A percentile compares a stretch with the other conserved stretches of the same genome.
These are phyloP conservation scores for Corymbia maculata DNA, from an alignment of 345 rosid genomes.

Conservation along the genomic window DNA sequence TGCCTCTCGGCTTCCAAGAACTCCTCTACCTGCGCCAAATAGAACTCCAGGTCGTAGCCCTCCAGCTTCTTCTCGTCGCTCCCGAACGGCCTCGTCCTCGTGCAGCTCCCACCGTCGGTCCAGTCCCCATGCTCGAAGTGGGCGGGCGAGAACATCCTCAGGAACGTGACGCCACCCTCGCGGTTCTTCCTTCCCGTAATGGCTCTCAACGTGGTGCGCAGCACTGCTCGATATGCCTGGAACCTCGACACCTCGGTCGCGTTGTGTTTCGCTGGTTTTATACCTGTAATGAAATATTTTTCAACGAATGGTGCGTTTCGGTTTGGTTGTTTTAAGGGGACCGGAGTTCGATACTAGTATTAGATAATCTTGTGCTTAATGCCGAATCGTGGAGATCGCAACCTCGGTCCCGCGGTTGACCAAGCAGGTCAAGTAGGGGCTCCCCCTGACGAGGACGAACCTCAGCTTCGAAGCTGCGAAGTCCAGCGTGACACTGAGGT, in stretches of 20 bases:
- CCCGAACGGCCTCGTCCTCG: slow-evolving; percentile 31
- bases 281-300: too few relatives aligned
- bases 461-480: slow-evolving; percentile 53
- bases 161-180: slow-evolving; percentile 22
- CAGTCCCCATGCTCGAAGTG: slow-evolving; percentile 67
- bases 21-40: slow-evolving; percentile 31
- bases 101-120: slow-evolving; percentile 59
- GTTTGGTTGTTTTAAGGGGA: too few relatives aligned
- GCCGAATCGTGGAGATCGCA: slow-evolving; percentile 56
- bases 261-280: not conserved
- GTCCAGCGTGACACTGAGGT: slow-evolving; percentile 73
- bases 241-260: slow-evolving; percentile 15
- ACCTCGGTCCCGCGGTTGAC: slow-evolving; percentile 29
- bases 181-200: slow-evolving; percentile 16
- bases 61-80: slow-evolving; percentile 31
- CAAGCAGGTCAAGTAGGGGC: slow-evolving; percentile 70
- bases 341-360: too few relatives aligned
- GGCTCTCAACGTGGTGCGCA: slow-evolving; percentile 42
- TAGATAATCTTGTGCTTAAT: too few relatives aligned
- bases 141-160: slow-evolving; percentile 43
- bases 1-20: slow-evolving; percentile 20
- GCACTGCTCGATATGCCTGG: slow-evolving; percentile 51
- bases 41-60: slow-evolving; percentile 31
- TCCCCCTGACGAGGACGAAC: slow-evolving; percentile 73
- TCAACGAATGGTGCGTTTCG: too few relatives aligned